Conservation (phyloP, 441 rosid genomes). For the Raphanus hybrid region DNA sequence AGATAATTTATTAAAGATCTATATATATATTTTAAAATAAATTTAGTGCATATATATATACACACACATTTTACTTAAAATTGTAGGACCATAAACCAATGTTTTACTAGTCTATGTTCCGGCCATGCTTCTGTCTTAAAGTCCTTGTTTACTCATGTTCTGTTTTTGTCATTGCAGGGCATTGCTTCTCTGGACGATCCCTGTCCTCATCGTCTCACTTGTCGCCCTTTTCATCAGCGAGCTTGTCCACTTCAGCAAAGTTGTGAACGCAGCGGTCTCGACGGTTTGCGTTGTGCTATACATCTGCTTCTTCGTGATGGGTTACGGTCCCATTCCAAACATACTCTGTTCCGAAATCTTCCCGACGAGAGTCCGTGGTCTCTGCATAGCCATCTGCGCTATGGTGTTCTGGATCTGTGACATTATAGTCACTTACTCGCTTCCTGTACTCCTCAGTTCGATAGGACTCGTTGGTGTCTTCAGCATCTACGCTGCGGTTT, state of each 20-base stretch:
- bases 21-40: neutral
- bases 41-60: no score
- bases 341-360: constrained; percentile 42
- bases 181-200: constrained; percentile 68
- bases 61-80: no score
- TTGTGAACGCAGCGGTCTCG: constrained; percentile 56
- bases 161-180: constrained; percentile 46
- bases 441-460: constrained; percentile 64
- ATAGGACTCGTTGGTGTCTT: constrained; percentile 65
- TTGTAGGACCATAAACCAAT: neutral
- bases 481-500: constrained; percentile 64
- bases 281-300: constrained; percentile 69
- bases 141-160: neutral
- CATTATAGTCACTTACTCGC: constrained; percentile 67
- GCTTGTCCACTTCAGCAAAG: constrained; percentile 49
- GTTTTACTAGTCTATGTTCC: neutral
- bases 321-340: no score
- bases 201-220: constrained; percentile 61
- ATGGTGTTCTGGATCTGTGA: constrained; percentile 65
- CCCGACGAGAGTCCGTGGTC: constrained; percentile 81
- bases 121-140: neutral
- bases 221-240: constrained; percentile 55
- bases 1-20: neutral
- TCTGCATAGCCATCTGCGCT: constrained; percentile 68
- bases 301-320: constrained; percentile 63